Conservation (phyloP, 495 filamentous ascomycete genomes). For the Thermochaetoides thermophila region DNA sequence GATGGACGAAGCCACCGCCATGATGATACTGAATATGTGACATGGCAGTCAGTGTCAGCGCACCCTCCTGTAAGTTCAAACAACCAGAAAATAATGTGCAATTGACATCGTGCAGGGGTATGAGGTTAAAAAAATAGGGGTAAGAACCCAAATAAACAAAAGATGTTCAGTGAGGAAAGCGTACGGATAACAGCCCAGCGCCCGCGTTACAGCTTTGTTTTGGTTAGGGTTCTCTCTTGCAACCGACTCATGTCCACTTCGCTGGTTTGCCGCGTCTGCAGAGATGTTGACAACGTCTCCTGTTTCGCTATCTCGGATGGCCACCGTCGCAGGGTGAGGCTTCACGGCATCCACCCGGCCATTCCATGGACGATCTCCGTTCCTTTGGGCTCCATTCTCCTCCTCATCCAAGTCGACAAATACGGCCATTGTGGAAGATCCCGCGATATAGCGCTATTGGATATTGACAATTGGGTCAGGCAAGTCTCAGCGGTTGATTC, state of each 20-base stretch:
- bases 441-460: too few relatives aligned
- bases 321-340: neutral
- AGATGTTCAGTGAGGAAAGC: conserved; percentile 24
- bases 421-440: conserved; percentile 39
- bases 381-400: conserved; percentile 28
- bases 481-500: too few relatives aligned
- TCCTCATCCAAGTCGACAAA: conserved; percentile 51
- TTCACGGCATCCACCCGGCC: conserved; percentile 3
- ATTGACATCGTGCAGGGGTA: neutral
- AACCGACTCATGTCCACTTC: conserved; percentile 6
- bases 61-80: neutral
- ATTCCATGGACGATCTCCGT: conserved; percentile 8
- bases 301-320: neutral
- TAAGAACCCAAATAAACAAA: conserved; percentile 4
- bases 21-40: conserved; percentile 46
- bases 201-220: conserved; percentile 55
- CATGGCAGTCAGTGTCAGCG: neutral
- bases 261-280: neutral
- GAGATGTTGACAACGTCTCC: neutral
- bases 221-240: conserved; percentile 47
- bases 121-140: too few relatives aligned
- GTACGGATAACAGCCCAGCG: conserved; percentile 84
- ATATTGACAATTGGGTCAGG: too few relatives aligned
- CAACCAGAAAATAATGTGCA: neutral
- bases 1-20: conserved; percentile 53